These are phyloP conservation scores for Tothia fuscella DNA, from an alignment of 2,329 filamentous ascomycete species.

Conservation along the genomic window DNA sequence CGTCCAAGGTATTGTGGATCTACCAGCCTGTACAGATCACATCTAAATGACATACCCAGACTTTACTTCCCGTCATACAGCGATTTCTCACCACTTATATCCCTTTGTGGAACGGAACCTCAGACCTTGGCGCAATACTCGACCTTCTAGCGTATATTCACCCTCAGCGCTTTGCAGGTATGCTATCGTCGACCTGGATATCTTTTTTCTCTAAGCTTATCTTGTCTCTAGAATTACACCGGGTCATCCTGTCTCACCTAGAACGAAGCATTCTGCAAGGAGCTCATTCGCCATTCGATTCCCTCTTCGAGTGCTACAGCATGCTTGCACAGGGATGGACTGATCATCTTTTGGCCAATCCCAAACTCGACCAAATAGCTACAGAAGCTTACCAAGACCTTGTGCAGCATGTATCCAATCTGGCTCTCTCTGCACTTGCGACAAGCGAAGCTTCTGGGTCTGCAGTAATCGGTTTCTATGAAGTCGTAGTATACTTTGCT, in stretches of 20 bases:
- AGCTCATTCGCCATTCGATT: conserved; percentile 19
- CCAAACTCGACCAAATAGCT: conserved; percentile 40
- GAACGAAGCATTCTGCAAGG: conserved; percentile 5
- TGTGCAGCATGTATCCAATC: conserved; percentile 19
- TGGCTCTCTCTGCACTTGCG: conserved; percentile 19
- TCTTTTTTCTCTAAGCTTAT: not conserved
- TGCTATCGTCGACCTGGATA: not conserved
- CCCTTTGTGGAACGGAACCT: conserved; percentile 24
- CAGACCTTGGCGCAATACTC: conserved; percentile 33
- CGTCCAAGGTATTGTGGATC: conserved; percentile 21
- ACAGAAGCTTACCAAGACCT: conserved; percentile 30
- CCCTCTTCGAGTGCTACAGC: conserved; percentile 56
- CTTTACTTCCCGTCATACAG: conserved; percentile 19
- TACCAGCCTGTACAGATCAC: not conserved
- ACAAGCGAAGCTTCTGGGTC: conserved; percentile 35
- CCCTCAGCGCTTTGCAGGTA: conserved; percentile 8
- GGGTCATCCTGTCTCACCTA: conserved; percentile 1
- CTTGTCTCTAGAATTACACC: not conserved
- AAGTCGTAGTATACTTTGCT: conserved; percentile 46
- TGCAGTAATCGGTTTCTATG: conserved; percentile 53
- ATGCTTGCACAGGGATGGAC: conserved; percentile 47
- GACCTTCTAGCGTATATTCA: conserved; percentile 46
- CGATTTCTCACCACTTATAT: conserved; percentile 26
- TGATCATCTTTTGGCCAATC: conserved; percentile 25
- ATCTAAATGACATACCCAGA: conserved; percentile 16